A percentile compares a stretch with the other conserved stretches of the same genome.
phyloP scores from a whole-genome alignment of 495 filamentous ascomycete genomes.

The Xylaria venustula region DNA sequence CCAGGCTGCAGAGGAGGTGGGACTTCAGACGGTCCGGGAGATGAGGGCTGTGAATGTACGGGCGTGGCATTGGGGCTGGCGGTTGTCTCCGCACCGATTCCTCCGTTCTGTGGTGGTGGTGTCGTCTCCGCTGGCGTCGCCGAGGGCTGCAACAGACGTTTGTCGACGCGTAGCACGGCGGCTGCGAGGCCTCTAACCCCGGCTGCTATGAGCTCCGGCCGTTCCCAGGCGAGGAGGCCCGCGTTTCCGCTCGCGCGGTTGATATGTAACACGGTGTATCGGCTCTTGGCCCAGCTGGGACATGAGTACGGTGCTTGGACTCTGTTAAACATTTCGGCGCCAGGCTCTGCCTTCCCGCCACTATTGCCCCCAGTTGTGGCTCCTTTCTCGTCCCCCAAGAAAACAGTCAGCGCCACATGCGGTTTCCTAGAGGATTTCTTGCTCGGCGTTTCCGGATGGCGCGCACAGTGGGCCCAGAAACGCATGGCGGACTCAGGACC shows the following conservation, averaged over 20 bases:
- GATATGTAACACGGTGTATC: constrained; percentile 40
- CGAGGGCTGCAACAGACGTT: constrained; percentile 24
- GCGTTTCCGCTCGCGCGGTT: constrained; percentile 30
- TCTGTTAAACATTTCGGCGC: constrained; percentile 5
- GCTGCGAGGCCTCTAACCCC: constrained; percentile 40
- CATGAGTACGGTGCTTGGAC: constrained; percentile 31
- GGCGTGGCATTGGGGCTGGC: neutral
- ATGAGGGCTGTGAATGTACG: neutral
- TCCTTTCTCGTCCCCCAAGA: constrained; percentile 29
- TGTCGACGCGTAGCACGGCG: constrained; percentile 32
- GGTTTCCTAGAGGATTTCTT: constrained; percentile 17
- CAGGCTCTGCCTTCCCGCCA: constrained; percentile 3
- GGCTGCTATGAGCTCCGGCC: constrained; percentile 36
- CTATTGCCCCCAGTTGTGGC: neutral
- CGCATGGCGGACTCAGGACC: constrained; percentile 47
- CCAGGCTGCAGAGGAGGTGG: constrained; percentile 9
- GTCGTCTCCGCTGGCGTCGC: constrained; percentile 31
- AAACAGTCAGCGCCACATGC: constrained; percentile 45
- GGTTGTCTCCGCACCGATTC: constrained; percentile 20
- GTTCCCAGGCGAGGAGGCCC: constrained; percentile 43
- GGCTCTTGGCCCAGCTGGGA: constrained; percentile 44
- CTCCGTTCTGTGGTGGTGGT: constrained; percentile 11
- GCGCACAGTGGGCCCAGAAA: constrained; percentile 43
- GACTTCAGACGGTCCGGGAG: constrained; percentile 8
- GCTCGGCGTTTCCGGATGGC: constrained; percentile 26